Percentiles rank a stretch among this genome's conserved stretches.
Conservation (phyloP, 2,329 filamentous ascomycete genomes). For the Aspergillus sp. region DNA sequence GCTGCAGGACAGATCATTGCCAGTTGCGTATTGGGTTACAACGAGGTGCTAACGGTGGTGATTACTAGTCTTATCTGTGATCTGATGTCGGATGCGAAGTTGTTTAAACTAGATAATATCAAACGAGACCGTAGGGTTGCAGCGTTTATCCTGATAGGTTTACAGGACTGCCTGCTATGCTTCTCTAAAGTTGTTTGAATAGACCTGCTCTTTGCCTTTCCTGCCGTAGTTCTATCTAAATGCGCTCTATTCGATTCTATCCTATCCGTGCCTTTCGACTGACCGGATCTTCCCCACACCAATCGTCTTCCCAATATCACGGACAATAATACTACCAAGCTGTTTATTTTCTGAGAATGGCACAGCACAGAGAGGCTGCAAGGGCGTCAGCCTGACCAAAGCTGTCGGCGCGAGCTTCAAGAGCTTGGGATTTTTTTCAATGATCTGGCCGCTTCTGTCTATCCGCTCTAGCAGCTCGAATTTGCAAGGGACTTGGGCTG, state of each 20-base stretch:
- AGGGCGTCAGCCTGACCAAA: background rate
- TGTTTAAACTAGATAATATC: conserved; percentile 20
- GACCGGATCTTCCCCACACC: background rate
- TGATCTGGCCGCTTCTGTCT: background rate
- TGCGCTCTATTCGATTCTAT: too few relatives aligned
- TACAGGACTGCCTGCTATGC: too few relatives aligned
- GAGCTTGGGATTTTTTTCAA: background rate
- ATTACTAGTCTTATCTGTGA: conserved; percentile 28
- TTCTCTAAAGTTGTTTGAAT: too few relatives aligned
- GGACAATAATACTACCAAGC: background rate
- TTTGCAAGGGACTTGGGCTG: conserved; percentile 62
- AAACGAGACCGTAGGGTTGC: conserved; percentile 22
- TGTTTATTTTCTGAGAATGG: background rate
- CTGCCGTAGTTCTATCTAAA: too few relatives aligned
- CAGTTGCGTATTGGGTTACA: conserved; percentile 21
- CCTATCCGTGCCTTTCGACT: background rate
- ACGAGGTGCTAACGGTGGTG: conserved; percentile 29
- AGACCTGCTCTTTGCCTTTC: too few relatives aligned
- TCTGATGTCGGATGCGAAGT: conserved; percentile 23
- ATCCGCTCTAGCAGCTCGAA: background rate
- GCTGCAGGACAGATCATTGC: conserved; percentile 26
- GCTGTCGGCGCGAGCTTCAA: background rate
- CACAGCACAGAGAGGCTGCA: background rate
- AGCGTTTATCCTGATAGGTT: conserved; percentile 21
- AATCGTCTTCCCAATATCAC: background rate